A percentile compares a stretch with the other conserved stretches of the same genome.
These are phyloP conservation scores for Dothistroma pini DNA, from an alignment of 2,329 filamentous ascomycete species.

Conservation along the genomic window DNA sequence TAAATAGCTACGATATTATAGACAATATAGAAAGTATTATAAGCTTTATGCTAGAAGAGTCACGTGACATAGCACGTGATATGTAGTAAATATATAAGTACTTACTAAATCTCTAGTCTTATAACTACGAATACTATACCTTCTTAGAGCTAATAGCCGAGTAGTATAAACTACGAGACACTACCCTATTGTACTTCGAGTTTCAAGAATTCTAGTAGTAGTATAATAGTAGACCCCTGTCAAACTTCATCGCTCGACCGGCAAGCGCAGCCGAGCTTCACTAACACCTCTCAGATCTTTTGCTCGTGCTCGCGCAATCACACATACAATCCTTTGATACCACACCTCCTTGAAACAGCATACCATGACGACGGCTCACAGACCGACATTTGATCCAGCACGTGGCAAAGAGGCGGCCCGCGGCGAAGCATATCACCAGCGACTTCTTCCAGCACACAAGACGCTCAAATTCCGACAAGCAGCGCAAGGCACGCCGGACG, in stretches of 20 bases:
- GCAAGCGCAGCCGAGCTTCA: neutral
- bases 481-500: conserved; percentile 84
- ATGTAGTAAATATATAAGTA: no score
- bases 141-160: no score
- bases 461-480: conserved; percentile 83
- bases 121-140: no score
- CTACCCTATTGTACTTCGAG: no score
- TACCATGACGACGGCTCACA: conserved; percentile 57
- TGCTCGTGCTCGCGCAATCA: neutral
- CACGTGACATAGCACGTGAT: no score
- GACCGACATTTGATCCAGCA: conserved; percentile 95
- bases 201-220: no score
- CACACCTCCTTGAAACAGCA: conserved; percentile 2
- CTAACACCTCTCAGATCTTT: neutral
- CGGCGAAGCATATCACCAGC: conserved; percentile 92
- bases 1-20: no score
- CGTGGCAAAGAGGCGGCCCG: conserved; percentile 91
- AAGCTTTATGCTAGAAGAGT: no score
- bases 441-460: conserved; percentile 89
- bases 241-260: neutral
- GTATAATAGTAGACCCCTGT: neutral
- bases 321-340: neutral
- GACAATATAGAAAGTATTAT: no score
- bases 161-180: no score
- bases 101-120: no score